Evolutionary conservation across 176 grass and related monocot genomes (phyloP), one percentile per base, ranked within the genome.

Genomic region (Ampelocalamus luodianensis): DNA sequence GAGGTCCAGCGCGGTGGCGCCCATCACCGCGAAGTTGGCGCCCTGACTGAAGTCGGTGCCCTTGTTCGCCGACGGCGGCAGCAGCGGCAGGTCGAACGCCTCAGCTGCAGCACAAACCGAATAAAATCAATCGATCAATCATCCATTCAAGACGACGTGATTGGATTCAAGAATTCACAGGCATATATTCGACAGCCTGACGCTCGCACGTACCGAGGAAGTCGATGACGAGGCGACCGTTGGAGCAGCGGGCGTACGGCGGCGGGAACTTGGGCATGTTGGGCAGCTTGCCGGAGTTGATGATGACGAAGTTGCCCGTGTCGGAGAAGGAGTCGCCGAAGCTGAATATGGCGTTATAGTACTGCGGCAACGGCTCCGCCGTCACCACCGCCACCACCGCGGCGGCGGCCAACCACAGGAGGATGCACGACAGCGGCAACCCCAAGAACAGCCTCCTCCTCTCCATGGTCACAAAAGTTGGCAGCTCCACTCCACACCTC

Each of bases 281-380:
- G 16, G 87, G 87, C 16, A 94, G 89, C 56, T 92, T 88, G 46
- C 88, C 90, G 44, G 86, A 89, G 80, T 91, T 87, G 81, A 94
- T 89, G 79, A 92, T 94, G 53, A 92, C 93, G 54, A 94, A 92
- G 87, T 94, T 94, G 64, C 93, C 93, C 10, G 93, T 94, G 78
- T 94, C 93, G 6, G 93, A 89, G 89, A 90, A 93, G 10, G 94
- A 97, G 86, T 97, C 94, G 37, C 94, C 94, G 78, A 97, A 97
- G 85, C 91, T 94, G 79, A 97, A 97, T 26, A 97, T 92, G 12
- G 94, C 90, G 67, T 89, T 89, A 83, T 97, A 97, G 70, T 90
- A 90, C 72, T 66, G 77, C 76, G 69, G 81, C 69, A 91, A 48
- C 24, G 80, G 24, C 22, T 84, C 85, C 6, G 36, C 83, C 2